Evolutionary conservation across 495 filamentous ascomycete genomes (phyloP), one percentile per base, ranked within the genome.

Genomic region (Bacidia rubella): DNA sequence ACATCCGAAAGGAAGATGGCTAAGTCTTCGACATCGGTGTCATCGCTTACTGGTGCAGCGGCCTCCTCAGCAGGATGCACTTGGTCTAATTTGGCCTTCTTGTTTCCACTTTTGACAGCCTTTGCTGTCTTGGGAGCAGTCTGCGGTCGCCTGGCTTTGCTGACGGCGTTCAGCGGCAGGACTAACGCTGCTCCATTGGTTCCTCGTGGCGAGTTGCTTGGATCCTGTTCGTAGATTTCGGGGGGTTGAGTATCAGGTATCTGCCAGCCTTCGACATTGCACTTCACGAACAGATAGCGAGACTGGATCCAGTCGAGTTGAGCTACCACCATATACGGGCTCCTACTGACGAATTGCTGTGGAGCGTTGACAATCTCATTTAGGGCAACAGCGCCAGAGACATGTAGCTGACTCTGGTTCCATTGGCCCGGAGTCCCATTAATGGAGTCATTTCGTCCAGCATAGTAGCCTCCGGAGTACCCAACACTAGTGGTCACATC

Each of bases 261-360:
- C 15, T 51, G 49, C 15, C 32, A 49, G 10, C 52, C 38, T 27
- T 59, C 46, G 1, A n/a, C 25, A 35, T 58, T 56, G 59, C 64
- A 66, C 58, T 73, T 57, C 49, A 93, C 79, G 57, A 95, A 89
- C 2, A 97, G 71, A 65, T 94, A 97, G 53, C 90, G 74, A 21
- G 86, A 85, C 60, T 95, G 90, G 54, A 93, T 90, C 90, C 90
- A 97, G 56, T 93, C 83, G 12, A 83, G 67, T 29, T 87, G 73
- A 3, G 73, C 63, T 1, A 97, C 82, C 15, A 95, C 90, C 27
- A 84, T 80, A 63, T 81, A 76, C 0, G 82, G 83, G 0, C 1
- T 54, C 2, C 11, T 54, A 42, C 66, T 71, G 21, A 74, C 62
- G 57, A 86, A 95, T 47, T 84, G 58, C 0, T 67, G 26, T 0